Base-by-base conservation (phyloP, 2,329 filamentous ascomycete genomes). In the Bisporella sp. region DNA sequence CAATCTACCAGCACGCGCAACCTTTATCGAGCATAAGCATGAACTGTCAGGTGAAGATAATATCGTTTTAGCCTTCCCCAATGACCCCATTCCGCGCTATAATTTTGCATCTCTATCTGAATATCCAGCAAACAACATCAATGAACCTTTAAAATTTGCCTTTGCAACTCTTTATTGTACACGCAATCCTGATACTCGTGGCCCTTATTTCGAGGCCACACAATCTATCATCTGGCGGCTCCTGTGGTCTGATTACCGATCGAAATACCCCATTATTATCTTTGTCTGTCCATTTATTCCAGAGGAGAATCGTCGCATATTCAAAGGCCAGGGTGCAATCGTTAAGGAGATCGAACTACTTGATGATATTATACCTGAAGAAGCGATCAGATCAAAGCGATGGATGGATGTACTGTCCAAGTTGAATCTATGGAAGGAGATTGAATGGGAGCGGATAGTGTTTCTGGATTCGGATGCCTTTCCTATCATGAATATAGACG, bases 331-430 rank as follows among this genome's bases (percentile, higher is more conserved):
- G 12, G 54, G 54, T 11, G 54, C 54, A 7, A 50, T 54, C 12
- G 49, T 56, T 2, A 48, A 48, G 9, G 49, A 54, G 35, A 29
- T 56, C 28, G 35, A n/a, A 37, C 43, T 44, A 4, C 41, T 54
- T 6, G 8, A 52, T 11, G 49, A 52, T 31, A 50, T 50, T 45
- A 50, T 54, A 13, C 50, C 52, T 2, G 40, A 45, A 7, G 45
- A 43, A 29, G 31, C 28, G 30, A 33, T 37, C 9, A 46, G 35
- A 8, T 37, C 46, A 31, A 48, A 46, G 4, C 35, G 52, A 30
- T 56, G 54, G 54, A 49, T 45, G 32, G 54, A 56, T 31, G 51
- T 50, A 2, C 48, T 56, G 11, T 54, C 54, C 3, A 56, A 56
- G 45, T 41, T 56, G 7, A 46, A 56, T 31, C 40, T 56, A 31